Conservation (phyloP, 2,329 filamentous ascomycete genomes). For the Cladophialophora chaetospira region DNA sequence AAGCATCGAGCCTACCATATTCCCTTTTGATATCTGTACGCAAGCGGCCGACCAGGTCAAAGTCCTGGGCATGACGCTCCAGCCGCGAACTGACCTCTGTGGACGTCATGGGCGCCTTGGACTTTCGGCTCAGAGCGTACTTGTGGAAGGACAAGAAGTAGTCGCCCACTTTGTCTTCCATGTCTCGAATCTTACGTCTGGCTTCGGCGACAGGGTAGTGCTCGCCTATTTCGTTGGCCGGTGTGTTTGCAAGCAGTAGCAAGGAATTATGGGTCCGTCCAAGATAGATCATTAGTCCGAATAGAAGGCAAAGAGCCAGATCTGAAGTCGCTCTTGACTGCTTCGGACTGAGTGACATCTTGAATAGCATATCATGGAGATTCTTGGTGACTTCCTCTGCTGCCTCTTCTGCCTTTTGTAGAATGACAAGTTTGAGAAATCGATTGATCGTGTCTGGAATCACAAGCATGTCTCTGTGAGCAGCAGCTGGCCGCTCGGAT, state of each 20-base stretch:
- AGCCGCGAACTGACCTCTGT: constrained; percentile 6
- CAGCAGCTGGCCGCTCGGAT: background rate
- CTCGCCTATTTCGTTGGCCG: constrained; percentile 3
- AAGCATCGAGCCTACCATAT: constrained; percentile 22
- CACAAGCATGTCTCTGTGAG: constrained; percentile 1
- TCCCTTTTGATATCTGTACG: constrained; percentile 9
- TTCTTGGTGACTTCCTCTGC: constrained; percentile 16
- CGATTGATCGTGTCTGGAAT: constrained; percentile 29
- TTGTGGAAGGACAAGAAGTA: constrained; percentile 28
- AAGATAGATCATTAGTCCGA: constrained; percentile 26
- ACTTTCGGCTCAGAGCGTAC: constrained; percentile 25
- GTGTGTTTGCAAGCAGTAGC: constrained; percentile 12
- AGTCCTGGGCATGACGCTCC: constrained; percentile 21
- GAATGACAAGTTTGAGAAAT: constrained; percentile 26
- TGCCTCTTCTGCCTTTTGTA: constrained; percentile 17
- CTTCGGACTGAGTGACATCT: constrained; percentile 22
- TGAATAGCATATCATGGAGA: constrained; percentile 27
- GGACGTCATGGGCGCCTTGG: background rate
- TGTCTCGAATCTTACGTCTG: constrained; percentile 19
- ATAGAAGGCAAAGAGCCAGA: constrained; percentile 25
- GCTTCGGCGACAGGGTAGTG: constrained; percentile 5
- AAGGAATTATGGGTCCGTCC: constrained; percentile 20
- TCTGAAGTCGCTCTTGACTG: constrained; percentile 15
- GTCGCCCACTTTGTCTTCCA: constrained; percentile 24
- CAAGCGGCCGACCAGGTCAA: constrained; percentile 14